These are phyloP conservation scores for Pterocarpus macrocarpus DNA, from an alignment of 306 rosid genomes.

Conservation along the genomic window DNA sequence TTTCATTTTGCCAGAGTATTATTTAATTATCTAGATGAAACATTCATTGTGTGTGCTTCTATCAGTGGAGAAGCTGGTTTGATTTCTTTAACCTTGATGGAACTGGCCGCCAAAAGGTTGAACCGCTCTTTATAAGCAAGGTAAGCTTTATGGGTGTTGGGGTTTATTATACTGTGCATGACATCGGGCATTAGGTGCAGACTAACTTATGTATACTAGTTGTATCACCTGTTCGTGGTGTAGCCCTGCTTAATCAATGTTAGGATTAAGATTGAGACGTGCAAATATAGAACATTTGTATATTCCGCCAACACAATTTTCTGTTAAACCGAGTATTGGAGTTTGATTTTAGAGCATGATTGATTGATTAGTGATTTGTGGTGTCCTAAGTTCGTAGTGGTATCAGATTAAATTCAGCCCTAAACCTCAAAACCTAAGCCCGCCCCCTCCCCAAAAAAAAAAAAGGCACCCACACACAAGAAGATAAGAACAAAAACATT, in stretches of 20 bases:
- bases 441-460: too few species aligned
- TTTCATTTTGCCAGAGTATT: slow-evolving; percentile 33
- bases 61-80: slow-evolving; percentile 85
- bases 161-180: slow-evolving; percentile 1
- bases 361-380: not conserved
- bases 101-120: slow-evolving; percentile 73
- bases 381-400: too few species aligned
- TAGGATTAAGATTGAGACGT: slow-evolving; percentile 22
- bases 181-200: slow-evolving; percentile 1
- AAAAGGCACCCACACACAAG: too few species aligned
- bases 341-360: slow-evolving; percentile 4
- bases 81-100: slow-evolving; percentile 86
- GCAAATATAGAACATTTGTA: slow-evolving; percentile 20
- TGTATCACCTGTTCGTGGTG: slow-evolving; percentile 13
- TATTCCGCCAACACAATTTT: slow-evolving; percentile 3
- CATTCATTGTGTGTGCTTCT: slow-evolving; percentile 35
- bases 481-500: not conserved
- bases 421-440: too few species aligned
- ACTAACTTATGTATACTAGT: slow-evolving; percentile 26
- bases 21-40: slow-evolving; percentile 24
- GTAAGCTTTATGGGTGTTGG: slow-evolving; percentile 49
- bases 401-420: too few species aligned
- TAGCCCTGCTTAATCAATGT: slow-evolving; percentile 11
- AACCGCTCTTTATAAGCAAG: slow-evolving; percentile 95
- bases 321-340: not conserved